These are phyloP conservation scores for Zygosaccharomyces lentus DNA, from an alignment of 805 yeast species.

Conservation along the genomic window DNA sequence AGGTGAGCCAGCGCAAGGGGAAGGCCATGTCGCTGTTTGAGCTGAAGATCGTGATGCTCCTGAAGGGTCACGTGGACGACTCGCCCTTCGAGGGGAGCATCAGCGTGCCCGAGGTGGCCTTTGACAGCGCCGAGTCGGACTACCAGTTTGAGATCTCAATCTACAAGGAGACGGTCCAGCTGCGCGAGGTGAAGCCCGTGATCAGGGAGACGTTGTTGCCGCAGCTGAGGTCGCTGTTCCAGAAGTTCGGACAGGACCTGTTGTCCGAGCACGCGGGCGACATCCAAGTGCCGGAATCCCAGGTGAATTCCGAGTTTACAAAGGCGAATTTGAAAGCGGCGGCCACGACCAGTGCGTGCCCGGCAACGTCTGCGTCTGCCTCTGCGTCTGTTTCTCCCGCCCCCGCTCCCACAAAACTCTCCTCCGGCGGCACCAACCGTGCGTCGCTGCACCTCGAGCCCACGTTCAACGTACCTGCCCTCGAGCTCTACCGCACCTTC, in stretches of 20 bases:
- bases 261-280: constrained; percentile 74
- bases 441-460: constrained; percentile 74
- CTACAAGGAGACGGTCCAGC: constrained; percentile 50
- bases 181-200: constrained; percentile 45
- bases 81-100: constrained; percentile 63
- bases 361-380: constrained; percentile 20
- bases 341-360: too few species aligned
- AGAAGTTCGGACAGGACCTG: constrained; percentile 71
- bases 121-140: constrained; percentile 82
- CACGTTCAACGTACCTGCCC: constrained; percentile 81
- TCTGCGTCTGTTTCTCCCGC: constrained; percentile 5
- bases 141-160: constrained; percentile 78
- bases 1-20: constrained; percentile 95
- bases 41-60: constrained; percentile 58
- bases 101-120: constrained; percentile 86
- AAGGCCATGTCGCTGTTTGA: constrained; percentile 91
- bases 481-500: constrained; percentile 74
- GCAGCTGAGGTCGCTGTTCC: constrained; percentile 54
- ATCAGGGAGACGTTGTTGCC: constrained; percentile 63
- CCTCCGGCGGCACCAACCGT: constrained; percentile 49
- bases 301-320: constrained; percentile 55
- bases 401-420: constrained; percentile 8
- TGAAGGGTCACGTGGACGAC: constrained; percentile 44
- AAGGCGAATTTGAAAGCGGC: constrained; percentile 43
- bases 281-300: constrained; percentile 74